Conservation (phyloP, 2,329 filamentous ascomycete genomes). For the Verticillium albo-atrum region DNA sequence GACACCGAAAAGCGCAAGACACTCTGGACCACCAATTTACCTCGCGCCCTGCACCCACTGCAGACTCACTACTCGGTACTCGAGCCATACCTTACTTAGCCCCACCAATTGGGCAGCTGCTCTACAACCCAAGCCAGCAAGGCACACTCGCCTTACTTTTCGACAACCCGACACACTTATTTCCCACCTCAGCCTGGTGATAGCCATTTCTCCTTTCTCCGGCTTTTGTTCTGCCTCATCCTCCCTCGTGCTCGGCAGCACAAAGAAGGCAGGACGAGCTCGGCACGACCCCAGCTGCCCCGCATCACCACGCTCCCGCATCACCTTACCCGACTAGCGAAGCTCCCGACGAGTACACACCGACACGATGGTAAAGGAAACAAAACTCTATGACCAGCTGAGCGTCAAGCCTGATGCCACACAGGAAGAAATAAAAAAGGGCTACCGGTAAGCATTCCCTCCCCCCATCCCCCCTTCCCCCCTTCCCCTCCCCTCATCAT, state of each 20-base stretch:
- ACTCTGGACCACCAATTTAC: not conserved
- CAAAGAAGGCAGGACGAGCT: not conserved
- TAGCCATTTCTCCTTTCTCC: not conserved
- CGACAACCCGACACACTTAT: not conserved
- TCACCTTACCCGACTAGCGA: not conserved
- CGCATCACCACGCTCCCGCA: not conserved
- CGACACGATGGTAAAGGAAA: slow-evolving; percentile 82
- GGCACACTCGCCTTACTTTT: not conserved
- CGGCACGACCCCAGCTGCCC: not conserved
- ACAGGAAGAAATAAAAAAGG: slow-evolving; percentile 97
- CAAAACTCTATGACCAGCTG: slow-evolving; percentile 88
- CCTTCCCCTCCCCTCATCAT: slow-evolving; percentile 1
- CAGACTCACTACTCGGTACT: no score
- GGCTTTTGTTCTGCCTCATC: not conserved
- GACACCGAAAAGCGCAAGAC: not conserved
- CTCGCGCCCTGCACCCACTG: not conserved
- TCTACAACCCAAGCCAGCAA: not conserved
- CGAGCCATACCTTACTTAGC: not conserved
- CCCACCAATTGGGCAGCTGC: not conserved
- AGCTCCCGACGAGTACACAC: not conserved
- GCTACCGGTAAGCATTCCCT: slow-evolving; percentile 75
- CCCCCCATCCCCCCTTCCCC: not conserved
- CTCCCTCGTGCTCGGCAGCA: not conserved
- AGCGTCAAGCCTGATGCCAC: slow-evolving; percentile 72
- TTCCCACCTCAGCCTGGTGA: not conserved